Evolutionary conservation across 2,329 filamentous ascomycete species (phyloP).

Genomic region (Camillea tinctor): DNA sequence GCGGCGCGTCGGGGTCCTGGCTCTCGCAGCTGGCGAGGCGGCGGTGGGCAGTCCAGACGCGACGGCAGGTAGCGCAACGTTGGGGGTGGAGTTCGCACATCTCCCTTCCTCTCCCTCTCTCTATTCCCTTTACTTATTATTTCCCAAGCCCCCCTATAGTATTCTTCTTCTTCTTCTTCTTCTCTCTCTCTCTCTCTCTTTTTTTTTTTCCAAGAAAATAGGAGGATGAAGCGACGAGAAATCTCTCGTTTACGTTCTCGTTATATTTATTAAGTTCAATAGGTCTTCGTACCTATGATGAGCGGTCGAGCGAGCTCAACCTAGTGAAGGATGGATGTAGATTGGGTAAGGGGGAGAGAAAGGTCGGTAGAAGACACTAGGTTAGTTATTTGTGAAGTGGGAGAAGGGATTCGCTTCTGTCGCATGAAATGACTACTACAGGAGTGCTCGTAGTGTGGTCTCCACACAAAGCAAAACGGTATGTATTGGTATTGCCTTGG

Average conservation of each 20-base stretch:
- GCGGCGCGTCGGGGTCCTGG: conserved; percentile 24
- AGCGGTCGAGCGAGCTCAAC: no score
- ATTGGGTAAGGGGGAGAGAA: no score
- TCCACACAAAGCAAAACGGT: neutral
- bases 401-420: neutral
- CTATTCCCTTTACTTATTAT: neutral
- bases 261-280: no score
- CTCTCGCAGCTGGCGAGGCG: conserved; percentile 39
- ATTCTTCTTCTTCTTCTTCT: neutral
- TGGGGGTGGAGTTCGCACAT: conserved; percentile 40
- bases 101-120: neutral
- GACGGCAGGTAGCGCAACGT: conserved; percentile 33
- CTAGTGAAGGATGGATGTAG: no score
- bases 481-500: neutral
- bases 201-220: neutral
- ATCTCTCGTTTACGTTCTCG: no score
- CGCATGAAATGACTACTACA: neutral
- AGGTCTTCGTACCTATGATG: no score
- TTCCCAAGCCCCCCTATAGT: neutral
- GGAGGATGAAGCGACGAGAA: no score
- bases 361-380: no score
- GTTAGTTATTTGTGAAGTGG: no score
- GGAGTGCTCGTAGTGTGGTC: neutral
- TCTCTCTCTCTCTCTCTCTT: neutral
- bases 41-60: conserved; percentile 33